Conservation (phyloP, 2,329 filamentous ascomycete genomes). For the Claviceps citrina region DNA sequence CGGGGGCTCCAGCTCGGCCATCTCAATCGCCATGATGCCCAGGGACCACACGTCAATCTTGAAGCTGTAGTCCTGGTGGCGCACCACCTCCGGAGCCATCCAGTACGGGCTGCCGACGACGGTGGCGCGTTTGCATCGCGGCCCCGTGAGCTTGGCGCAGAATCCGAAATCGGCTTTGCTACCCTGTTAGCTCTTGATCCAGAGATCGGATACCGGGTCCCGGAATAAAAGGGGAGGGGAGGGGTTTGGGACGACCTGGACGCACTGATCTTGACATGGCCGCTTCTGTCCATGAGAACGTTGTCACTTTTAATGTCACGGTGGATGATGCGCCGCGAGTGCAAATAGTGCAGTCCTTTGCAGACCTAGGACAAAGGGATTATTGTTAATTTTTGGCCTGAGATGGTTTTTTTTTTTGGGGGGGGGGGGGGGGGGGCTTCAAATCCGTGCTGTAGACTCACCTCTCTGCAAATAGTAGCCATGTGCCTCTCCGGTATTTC, state of each 20-base stretch:
- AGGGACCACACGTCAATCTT: neutral
- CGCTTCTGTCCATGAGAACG: constrained; percentile 59
- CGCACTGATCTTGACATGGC: neutral
- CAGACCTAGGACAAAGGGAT: constrained; percentile 50
- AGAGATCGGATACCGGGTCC: too few relatives aligned
- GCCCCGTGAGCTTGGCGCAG: neutral
- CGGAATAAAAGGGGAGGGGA: too few relatives aligned
- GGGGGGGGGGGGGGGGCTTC: too few relatives aligned
- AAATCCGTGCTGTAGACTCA: constrained; percentile 18
- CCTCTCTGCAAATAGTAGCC: constrained; percentile 88
- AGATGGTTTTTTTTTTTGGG: too few relatives aligned
- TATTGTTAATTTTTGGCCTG: neutral
- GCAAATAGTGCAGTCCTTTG: constrained; percentile 81
- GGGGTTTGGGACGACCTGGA: neutral
- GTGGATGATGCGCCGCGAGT: constrained; percentile 91
- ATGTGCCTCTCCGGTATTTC: constrained; percentile 85
- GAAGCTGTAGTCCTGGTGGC: neutral
- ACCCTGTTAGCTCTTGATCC: neutral
- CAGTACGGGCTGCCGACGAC: neutral
- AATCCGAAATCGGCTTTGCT: neutral
- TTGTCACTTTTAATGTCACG: constrained; percentile 98
- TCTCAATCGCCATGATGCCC: neutral
- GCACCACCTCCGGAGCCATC: neutral
- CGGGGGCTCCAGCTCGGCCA: neutral
- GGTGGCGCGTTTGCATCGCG: neutral